Evolutionary conservation across 2,329 filamentous ascomycete species (phyloP), one percentile per base, ranked within the genome.

Genomic region (Shiraia sp.): DNA sequence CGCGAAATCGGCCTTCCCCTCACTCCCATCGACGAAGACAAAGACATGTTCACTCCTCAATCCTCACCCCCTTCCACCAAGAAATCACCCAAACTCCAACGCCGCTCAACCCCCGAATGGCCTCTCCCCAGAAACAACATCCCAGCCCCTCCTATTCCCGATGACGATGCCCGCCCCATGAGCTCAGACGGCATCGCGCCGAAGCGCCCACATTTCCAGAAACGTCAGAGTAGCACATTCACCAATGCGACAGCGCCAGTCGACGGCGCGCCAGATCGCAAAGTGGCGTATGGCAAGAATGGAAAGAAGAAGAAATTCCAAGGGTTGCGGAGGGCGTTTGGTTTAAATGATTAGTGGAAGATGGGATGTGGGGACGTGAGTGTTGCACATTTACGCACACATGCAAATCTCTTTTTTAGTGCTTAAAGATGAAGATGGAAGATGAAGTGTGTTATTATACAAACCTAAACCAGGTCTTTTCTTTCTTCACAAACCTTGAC

Each of bases 291-390:
- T 19, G 57, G 63, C 10, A 47, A 66, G 36, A 68, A 65, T 5
- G 57, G 58, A 13, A 76, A 74, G 65, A 80, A 79, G 71, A 88
- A 88, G 77, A 87, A 85, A 68, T 88, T 89, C 66, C 77, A 78
- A 29, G 71, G 75, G 40, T 67, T 89, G 61, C 80, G 86, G 63
- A 80, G 76, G 64, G 85, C 86, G 65, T 86, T 89, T 68, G 74
- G 76, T 34, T 64, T 83, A 35, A 69, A 80, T 59, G 78, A 80
- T 57, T 82, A n/a, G n/a, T n/a, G n/a, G n/a, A n/a, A n/a, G n/a
- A n/a, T n/a, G n/a, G n/a, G n/a, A n/a, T n/a, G n/a, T n/a, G n/a
- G n/a, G n/a, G n/a, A n/a, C n/a, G n/a, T n/a, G n/a, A n/a, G n/a
- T n/a, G n/a, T n/a, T n/a, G n/a, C n/a, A n/a, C n/a, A n/a, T n/a